Evolutionary conservation across 352 stramenopile species (phyloP).

Genomic region (Stramenopiles sp.): DNA sequence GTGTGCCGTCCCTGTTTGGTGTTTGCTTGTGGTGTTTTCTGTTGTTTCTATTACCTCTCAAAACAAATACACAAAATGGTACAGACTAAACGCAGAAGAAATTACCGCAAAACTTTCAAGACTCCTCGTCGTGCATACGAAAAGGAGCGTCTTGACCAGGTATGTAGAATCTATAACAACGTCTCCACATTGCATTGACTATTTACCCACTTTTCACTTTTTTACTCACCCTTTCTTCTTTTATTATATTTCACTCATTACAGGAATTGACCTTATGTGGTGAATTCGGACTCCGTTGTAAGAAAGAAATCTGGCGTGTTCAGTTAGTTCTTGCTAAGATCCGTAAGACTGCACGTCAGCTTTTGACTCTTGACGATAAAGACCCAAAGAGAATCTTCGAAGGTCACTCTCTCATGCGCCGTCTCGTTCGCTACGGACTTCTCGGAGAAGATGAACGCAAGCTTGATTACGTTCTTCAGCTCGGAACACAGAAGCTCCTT

Average conservation of each 20-base stretch:
- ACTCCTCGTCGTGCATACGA: conserved; percentile 91
- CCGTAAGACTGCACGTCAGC: conserved; percentile 79
- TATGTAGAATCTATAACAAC: too few species aligned
- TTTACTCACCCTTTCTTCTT: too few species aligned
- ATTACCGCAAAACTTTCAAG: conserved; percentile 68
- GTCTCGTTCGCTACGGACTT: conserved; percentile 79
- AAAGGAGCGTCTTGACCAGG: conserved; percentile 62
- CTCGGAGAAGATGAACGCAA: conserved; percentile 76
- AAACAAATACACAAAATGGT: too few species aligned
- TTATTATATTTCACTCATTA: too few species aligned
- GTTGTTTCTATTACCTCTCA: too few species aligned
- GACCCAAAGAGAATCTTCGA: conserved; percentile 96
- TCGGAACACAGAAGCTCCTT: conserved; percentile 93
- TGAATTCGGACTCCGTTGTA: conserved; percentile 96
- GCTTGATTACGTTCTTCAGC: conserved; percentile 83
- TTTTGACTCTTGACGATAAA: conserved; percentile 86
- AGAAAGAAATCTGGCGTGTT: conserved; percentile 97
- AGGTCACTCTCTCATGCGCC: conserved; percentile 72
- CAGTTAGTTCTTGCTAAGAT: conserved; percentile 96
- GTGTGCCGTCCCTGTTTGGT: too few species aligned
- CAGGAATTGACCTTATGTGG: conserved; percentile 94
- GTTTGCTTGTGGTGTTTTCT: too few species aligned
- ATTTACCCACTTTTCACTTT: too few species aligned
- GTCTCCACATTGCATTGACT: too few species aligned
- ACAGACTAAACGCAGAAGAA: too few species aligned